Conservation (phyloP, 1,284 basidiomycete species). For the Puccinia coronata region DNA sequence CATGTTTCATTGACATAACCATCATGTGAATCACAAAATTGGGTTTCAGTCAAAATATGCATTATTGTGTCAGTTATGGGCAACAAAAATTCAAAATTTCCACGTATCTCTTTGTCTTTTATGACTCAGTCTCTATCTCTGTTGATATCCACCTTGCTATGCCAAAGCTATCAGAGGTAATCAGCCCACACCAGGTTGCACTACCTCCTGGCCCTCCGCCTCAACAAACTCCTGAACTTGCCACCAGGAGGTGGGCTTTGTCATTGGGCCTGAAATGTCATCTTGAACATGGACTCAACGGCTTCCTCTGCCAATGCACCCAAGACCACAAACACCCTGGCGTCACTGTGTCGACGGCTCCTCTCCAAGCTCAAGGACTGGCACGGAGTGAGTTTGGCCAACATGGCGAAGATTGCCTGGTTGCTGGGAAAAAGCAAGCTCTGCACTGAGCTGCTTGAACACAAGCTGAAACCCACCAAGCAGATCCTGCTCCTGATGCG, state of each 20-base stretch:
- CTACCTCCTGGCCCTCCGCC: constrained; percentile 87
- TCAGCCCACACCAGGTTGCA: constrained; percentile 84
- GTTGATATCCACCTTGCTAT: no score
- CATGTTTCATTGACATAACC: no score
- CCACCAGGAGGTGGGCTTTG: constrained; percentile 83
- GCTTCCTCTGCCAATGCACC: neutral
- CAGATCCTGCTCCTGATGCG: constrained; percentile 86
- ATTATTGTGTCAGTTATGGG: no score
- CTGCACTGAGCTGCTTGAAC: constrained; percentile 85
- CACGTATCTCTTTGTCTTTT: no score
- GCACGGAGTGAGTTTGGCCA: constrained; percentile 76
- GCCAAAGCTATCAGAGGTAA: no score
- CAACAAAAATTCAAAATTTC: no score
- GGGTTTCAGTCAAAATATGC: no score
- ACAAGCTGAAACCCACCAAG: constrained; percentile 83
- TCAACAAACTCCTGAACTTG: constrained; percentile 78
- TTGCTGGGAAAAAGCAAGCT: constrained; percentile 79
- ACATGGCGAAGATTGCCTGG: constrained; percentile 92
- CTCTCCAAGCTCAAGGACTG: constrained; percentile 72
- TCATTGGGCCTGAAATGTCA: constrained; percentile 95
- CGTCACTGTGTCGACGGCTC: constrained; percentile 75
- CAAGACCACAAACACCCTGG: constrained; percentile 62
- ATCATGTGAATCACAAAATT: no score
- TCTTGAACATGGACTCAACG: constrained; percentile 59
- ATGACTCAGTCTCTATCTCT: no score